Evolutionary conservation across 2,329 filamentous ascomycete genomes (phyloP).

Genomic region (Ascochyta clinopodiicola): DNA sequence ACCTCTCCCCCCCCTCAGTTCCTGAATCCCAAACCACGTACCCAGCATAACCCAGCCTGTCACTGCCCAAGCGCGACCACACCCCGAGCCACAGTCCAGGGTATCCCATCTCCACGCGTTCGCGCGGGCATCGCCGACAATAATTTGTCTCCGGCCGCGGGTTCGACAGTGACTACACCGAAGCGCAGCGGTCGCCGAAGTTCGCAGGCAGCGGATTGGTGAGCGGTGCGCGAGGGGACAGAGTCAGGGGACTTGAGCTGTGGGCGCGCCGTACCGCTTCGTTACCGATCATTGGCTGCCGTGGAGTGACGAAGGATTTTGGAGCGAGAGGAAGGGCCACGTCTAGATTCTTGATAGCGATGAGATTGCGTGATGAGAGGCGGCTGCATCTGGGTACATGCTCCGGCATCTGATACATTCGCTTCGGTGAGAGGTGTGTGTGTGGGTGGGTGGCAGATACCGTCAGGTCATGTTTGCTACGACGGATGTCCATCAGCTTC

Average conservation of each 20-base stretch:
- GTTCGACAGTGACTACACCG: too few species aligned
- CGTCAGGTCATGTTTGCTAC: conserved; percentile 1
- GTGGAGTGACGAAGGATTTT: background rate
- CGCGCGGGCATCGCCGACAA: background rate
- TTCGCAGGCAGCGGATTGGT: background rate
- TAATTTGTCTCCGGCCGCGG: too few species aligned
- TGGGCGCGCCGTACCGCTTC: conserved; percentile 16
- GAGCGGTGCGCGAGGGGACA: background rate
- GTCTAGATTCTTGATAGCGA: conserved; percentile 5
- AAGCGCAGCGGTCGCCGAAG: too few species aligned
- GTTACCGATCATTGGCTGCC: conserved; percentile 13
- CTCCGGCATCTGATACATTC: conserved; percentile 9
- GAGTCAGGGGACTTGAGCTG: background rate
- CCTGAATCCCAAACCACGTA: background rate
- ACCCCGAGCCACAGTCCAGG: background rate
- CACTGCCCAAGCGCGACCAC: conserved; percentile 8
- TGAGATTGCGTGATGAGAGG: conserved; percentile 13
- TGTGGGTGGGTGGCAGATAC: background rate
- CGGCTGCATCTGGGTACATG: conserved; percentile 9
- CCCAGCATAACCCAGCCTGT: conserved; percentile 19
- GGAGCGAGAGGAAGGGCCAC: background rate
- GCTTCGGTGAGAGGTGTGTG: background rate
- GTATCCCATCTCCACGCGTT: conserved; percentile 15
- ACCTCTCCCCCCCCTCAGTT: conserved; percentile 1
- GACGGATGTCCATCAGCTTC: background rate